Evolutionary conservation across 2,329 filamentous ascomycete species (phyloP).

Genomic region (Ceratocystis eucalypticola): DNA sequence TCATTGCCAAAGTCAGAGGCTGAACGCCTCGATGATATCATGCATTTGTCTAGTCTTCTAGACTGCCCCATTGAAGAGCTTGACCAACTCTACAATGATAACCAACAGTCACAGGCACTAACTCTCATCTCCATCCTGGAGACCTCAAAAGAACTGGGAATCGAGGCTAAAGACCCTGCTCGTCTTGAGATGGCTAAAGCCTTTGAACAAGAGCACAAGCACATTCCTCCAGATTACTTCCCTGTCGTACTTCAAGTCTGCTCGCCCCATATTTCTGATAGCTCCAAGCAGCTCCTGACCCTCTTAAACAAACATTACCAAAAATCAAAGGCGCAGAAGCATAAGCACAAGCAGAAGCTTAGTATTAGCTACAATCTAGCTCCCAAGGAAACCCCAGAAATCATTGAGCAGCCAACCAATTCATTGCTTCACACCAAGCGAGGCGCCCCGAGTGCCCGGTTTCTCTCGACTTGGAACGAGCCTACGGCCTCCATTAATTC

Average conservation of each 20-base stretch:
- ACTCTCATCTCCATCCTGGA: slow-evolving; percentile 33
- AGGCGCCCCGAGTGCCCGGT: not conserved
- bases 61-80: slow-evolving; percentile 31
- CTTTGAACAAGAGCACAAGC: slow-evolving; percentile 29
- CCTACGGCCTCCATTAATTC: not conserved
- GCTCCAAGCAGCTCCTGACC: slow-evolving; percentile 31
- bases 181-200: slow-evolving; percentile 26
- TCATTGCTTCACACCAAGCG: not conserved
- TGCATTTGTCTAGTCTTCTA: slow-evolving; percentile 33
- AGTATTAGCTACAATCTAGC: slow-evolving; percentile 29
- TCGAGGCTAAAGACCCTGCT: slow-evolving; percentile 25
- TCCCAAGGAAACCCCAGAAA: slow-evolving; percentile 25
- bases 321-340: slow-evolving; percentile 27
- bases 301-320: slow-evolving; percentile 32
- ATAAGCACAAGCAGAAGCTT: slow-evolving; percentile 24
- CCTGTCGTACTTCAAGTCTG: slow-evolving; percentile 30
- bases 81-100: slow-evolving; percentile 29
- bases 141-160: slow-evolving; percentile 30
- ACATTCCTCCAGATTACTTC: slow-evolving; percentile 34
- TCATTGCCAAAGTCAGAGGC: not conserved
- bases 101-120: slow-evolving; percentile 29
- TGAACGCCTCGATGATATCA: slow-evolving; percentile 27
- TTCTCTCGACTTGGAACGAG: not conserved
- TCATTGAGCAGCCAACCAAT: not conserved
- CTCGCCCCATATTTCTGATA: slow-evolving; percentile 26